Conservation (phyloP, 2,329 filamentous ascomycete genomes). For the Daldinia eschscholtzii region DNA sequence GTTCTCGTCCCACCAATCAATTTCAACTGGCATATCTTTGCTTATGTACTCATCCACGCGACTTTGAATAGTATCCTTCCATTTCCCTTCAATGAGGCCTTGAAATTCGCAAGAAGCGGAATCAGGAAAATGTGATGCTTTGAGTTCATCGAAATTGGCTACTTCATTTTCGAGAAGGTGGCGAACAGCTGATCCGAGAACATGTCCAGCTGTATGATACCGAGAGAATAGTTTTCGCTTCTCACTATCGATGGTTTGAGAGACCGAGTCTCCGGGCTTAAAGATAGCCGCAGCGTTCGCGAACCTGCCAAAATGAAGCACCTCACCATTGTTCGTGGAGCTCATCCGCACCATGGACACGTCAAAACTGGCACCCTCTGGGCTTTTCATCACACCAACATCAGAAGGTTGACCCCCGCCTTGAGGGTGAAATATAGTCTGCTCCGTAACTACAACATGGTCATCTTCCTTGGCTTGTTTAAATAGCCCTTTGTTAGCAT, state of each 20-base stretch:
- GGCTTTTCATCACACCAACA: conserved; percentile 66
- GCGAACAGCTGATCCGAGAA: conserved; percentile 76
- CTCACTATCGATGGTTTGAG: conserved; percentile 70
- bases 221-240: conserved; percentile 75
- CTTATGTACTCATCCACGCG: conserved; percentile 70
- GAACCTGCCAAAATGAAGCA: conserved; percentile 76
- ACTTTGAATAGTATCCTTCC: conserved; percentile 72
- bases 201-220: conserved; percentile 79
- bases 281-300: conserved; percentile 52
- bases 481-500: conserved; percentile 67
- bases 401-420: conserved; percentile 81
- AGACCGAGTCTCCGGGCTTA: conserved; percentile 58
- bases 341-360: conserved; percentile 71
- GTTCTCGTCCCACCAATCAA: conserved; percentile 76
- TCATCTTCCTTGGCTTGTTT: conserved; percentile 66
- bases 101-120: conserved; percentile 76
- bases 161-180: conserved; percentile 66
- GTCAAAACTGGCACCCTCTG: conserved; percentile 57
- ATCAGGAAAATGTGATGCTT: conserved; percentile 79
- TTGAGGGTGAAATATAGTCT: conserved; percentile 82
- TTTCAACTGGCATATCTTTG: conserved; percentile 68
- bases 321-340: conserved; percentile 62
- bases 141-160: conserved; percentile 71
- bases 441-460: conserved; percentile 69
- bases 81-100: conserved; percentile 73